Evolutionary conservation across 495 filamentous ascomycete genomes (phyloP), one percentile per base, ranked within the genome.

Genomic region (Aspergillus egyptiacus): DNA sequence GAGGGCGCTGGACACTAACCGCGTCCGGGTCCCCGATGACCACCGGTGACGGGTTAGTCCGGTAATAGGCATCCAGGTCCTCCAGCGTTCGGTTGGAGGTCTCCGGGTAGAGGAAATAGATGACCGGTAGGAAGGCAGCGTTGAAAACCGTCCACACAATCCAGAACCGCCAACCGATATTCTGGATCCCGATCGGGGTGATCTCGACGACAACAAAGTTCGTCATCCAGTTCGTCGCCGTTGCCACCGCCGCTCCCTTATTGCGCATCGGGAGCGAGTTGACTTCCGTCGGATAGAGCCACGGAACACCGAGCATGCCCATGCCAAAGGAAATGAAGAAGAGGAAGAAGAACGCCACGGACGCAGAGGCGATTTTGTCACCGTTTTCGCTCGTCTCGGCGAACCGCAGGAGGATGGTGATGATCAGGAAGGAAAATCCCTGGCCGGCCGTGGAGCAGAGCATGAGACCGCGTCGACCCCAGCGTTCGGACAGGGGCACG

Each of bases 241-340:
- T 82, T 1, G 74, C 77, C 2, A 79, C 55, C 0, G 78, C 79
- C 0, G 78, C 76, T 2, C 74, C 78, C 53, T 82, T 79, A 1
- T 75, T 77, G 11, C 78, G 58, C 70, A 80, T 80, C 4, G 69
- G 65, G 2, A 83, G 62, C 18, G 72, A 72, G 54, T 77, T 81
- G 60, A 84, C 79, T 54, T 84, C 82, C 13, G 80, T 78, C 3
- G 79, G 77, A 57, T 82, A 85, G 1, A 84, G 64, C 79, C 78
- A 82, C 0, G 76, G 75, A 4, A 76, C 71, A n/a, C 75, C 74
- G 5, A 78, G 70, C 73, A 74, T 76, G 3, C 75, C 78, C 35
- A 80, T 66, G 5, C 74, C 77, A 46, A 81, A 81, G 47, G 59
- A 66, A 35, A 69, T 67, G 44, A 72, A 71, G 48, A 71, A 78